Conservation (phyloP, 148 eudicot genomes). For the Vaccinium macrocarpon region DNA sequence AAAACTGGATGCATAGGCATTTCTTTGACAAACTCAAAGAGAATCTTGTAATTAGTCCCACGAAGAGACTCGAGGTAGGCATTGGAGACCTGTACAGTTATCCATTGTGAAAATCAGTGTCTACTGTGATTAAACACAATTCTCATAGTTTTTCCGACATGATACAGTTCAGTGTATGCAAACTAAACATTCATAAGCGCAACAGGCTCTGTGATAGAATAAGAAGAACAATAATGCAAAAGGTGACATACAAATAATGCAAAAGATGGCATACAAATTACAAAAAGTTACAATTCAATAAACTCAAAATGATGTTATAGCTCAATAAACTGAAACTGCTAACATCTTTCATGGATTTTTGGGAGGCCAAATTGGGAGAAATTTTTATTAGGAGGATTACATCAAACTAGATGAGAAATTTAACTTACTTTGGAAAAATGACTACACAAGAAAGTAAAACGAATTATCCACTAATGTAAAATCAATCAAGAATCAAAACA, state of each 20-base stretch:
- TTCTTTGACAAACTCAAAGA: conserved; percentile 78
- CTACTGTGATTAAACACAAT: neutral
- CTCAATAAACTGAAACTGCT: no score
- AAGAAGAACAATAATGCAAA: neutral
- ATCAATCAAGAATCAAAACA: no score
- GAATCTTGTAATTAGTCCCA: conserved; percentile 52
- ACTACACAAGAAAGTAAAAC: no score
- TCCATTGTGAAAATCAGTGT: conserved; percentile 5
- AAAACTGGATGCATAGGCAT: conserved; percentile 75
- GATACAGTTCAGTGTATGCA: neutral
- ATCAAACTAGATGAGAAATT: no score
- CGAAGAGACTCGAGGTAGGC: conserved; percentile 59
- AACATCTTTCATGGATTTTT: neutral
- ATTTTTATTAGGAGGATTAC: no score
- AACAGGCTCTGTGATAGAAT: neutral
- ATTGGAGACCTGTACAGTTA: conserved; percentile 66
- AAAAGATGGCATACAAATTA: neutral
- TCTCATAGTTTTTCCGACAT: neutral
- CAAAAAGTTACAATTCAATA: neutral
- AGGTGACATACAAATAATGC: neutral
- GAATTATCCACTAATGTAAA: no score
- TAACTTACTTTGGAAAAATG: no score
- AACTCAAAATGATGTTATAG: neutral
- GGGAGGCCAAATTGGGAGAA: neutral
- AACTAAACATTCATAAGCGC: neutral